Conservation (phyloP, 2,329 filamentous ascomycete genomes). For the Fonsecaea monophora region DNA sequence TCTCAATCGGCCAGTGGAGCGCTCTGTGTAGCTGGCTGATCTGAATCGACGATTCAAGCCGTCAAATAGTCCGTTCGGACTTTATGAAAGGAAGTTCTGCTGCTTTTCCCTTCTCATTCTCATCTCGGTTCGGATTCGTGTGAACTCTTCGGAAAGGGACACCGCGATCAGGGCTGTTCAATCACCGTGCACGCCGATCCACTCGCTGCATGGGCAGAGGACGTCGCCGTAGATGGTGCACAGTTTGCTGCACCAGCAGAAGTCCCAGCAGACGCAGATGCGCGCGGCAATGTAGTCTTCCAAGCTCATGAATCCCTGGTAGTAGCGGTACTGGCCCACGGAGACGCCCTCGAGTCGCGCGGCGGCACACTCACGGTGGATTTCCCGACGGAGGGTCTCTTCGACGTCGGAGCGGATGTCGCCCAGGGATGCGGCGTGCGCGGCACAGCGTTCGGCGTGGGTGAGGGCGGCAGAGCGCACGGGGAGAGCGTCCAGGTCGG, state of each 20-base stretch:
- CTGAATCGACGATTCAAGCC: too few species aligned
- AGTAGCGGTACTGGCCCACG: constrained; percentile 38
- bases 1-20: too few species aligned
- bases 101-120: not conserved
- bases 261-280: constrained; percentile 39
- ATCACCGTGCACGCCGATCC: constrained; percentile 27
- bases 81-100: too few species aligned
- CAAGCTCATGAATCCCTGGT: constrained; percentile 37
- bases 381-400: constrained; percentile 32
- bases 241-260: constrained; percentile 37
- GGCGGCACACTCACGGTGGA: constrained; percentile 34
- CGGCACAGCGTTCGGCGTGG: constrained; percentile 21
- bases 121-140: too few species aligned
- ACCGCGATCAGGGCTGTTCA: not conserved
- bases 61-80: too few species aligned
- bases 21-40: too few species aligned
- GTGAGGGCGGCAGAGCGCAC: constrained; percentile 20
- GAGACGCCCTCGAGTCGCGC: constrained; percentile 37
- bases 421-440: constrained; percentile 6
- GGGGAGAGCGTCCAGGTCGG: constrained; percentile 23
- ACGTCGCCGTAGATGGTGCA: constrained; percentile 39
- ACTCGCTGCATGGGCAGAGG: constrained; percentile 37
- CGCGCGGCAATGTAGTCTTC: constrained; percentile 36
- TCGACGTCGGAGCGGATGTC: constrained; percentile 22
- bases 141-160: too few species aligned